These are phyloP conservation scores for Hypsizygus marmoreus DNA, from an alignment of 768 basidiomycete genomes.

Conservation along the genomic window DNA sequence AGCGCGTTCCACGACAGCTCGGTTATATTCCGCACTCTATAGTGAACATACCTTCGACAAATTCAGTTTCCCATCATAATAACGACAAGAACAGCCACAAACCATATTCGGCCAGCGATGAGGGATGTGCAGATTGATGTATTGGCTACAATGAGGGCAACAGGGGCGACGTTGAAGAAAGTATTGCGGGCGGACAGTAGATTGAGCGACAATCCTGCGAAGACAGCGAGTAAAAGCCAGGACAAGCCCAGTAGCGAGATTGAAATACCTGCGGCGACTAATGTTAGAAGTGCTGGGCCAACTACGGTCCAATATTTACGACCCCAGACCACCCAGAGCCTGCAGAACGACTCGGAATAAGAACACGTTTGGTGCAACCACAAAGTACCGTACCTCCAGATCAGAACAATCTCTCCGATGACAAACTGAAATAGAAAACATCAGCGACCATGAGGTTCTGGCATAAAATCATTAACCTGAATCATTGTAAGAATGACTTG, in stretches of 20 bases:
- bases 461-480: neutral
- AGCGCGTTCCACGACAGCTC: neutral
- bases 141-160: conserved; percentile 1
- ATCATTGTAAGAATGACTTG: conserved; percentile 5
- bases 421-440: neutral
- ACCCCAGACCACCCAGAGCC: too few relatives aligned
- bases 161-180: neutral
- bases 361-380: too few relatives aligned
- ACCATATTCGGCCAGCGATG: conserved; percentile 3
- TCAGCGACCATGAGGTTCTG: neutral
- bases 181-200: too few relatives aligned
- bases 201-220: too few relatives aligned
- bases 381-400: too few relatives aligned
- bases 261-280: neutral
- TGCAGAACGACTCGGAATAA: too few relatives aligned
- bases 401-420: conserved; percentile 1
- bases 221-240: too few relatives aligned
- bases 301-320: neutral
- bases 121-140: neutral
- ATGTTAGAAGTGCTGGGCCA: neutral
- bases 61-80: neutral
- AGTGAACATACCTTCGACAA: neutral
- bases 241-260: too few relatives aligned
- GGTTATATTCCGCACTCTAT: neutral
- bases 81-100: neutral